phyloP scores from a whole-genome alignment of 148 eudicot species.

The Amaranthus palmeri region DNA sequence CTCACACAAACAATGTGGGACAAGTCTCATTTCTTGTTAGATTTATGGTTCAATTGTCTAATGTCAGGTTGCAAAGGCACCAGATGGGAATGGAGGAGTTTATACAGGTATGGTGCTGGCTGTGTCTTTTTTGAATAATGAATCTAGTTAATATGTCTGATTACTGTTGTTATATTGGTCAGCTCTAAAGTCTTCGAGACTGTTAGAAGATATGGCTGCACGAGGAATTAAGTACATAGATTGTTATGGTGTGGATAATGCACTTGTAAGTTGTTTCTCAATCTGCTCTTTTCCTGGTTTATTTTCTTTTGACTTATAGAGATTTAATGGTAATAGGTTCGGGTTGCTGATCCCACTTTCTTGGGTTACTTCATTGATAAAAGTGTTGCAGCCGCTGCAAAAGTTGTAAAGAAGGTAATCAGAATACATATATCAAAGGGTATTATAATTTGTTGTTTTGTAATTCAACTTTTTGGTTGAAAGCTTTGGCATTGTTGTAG shows the following conservation, averaged over 20 bases:
- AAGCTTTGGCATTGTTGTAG: not conserved
- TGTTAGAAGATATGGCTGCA: conserved; percentile 86
- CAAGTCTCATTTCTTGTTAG: not conserved
- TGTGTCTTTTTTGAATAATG: not conserved
- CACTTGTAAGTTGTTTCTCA: conserved; percentile 51
- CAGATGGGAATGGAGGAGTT: conserved; percentile 99
- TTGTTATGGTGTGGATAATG: conserved; percentile 98
- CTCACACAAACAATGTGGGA: too few relatives aligned
- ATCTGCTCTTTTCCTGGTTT: not conserved
- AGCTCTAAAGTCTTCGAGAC: conserved; percentile 84
- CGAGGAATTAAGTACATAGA: conserved; percentile 89
- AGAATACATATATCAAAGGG: not conserved
- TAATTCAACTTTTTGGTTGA: not conserved
- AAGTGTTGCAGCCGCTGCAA: conserved; percentile 81
- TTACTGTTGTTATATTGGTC: conserved; percentile 15
- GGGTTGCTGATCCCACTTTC: conserved; percentile 97
- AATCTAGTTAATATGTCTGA: conserved; percentile 11
- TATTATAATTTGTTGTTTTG: not conserved
- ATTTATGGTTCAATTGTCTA: conserved; percentile 16
- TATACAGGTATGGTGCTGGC: conserved; percentile 57
- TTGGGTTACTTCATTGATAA: conserved; percentile 93
- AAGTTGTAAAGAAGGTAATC: conserved; percentile 91
- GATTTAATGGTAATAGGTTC: conserved; percentile 51
- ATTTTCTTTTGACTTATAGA: conserved; percentile 9
- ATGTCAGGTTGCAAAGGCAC: conserved; percentile 88